A percentile compares a stretch with the other conserved stretches of the same genome.
phyloP scores from a whole-genome alignment of 2,329 filamentous ascomycete genomes.

The Ophiosphaerella herpotricha region DNA sequence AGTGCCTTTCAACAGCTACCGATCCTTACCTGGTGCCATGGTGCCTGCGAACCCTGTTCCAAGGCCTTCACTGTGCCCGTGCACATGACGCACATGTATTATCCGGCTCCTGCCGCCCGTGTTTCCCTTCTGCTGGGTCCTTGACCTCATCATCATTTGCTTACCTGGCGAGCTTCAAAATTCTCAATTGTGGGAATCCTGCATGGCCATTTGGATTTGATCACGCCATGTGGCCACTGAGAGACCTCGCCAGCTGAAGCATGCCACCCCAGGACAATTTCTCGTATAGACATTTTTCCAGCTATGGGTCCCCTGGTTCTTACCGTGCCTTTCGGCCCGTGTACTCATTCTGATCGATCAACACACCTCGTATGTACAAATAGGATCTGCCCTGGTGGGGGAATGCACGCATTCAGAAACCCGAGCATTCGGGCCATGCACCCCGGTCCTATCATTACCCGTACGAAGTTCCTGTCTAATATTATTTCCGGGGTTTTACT shows the following conservation, averaged over 20 bases:
- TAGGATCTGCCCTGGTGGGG: conserved; percentile 15
- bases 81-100: conserved; percentile 4
- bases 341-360: conserved; percentile 8
- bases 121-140: conserved; percentile 12
- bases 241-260: background rate
- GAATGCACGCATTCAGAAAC: conserved; percentile 16
- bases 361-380: conserved; percentile 7
- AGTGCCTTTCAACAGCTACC: background rate
- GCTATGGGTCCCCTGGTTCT: background rate
- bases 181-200: background rate
- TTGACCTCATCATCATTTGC: conserved; percentile 5
- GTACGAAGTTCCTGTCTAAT: conserved; percentile 19
- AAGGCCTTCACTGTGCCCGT: conserved; percentile 1
- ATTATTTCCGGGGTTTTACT: background rate
- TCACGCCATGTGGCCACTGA: background rate
- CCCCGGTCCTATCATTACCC: conserved; percentile 26
- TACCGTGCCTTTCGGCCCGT: conserved; percentile 5
- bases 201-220: conserved; percentile 7
- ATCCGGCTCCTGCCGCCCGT: conserved; percentile 24
- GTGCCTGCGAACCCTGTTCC: background rate
- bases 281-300: background rate
- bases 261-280: background rate
- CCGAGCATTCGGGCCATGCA: conserved; percentile 4
- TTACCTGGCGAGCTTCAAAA: conserved; percentile 2
- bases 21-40: background rate